Conservation (phyloP, 345 rosid genomes). For the Firmiana major region DNA sequence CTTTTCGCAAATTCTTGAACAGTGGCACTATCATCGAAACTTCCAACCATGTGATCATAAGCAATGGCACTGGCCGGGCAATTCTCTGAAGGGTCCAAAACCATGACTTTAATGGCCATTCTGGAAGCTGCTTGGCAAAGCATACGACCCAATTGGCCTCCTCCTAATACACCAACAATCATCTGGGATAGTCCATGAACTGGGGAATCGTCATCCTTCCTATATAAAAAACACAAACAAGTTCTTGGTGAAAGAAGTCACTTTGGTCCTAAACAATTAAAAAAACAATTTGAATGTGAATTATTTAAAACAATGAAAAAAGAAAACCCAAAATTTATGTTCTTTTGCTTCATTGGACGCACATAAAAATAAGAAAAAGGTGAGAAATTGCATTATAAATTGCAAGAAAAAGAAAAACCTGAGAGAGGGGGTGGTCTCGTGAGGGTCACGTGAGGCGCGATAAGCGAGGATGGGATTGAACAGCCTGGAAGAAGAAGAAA, state of each 20-base stretch:
- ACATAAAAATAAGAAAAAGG: background rate
- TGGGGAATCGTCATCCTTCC: slow-evolving; percentile 36
- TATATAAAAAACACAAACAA: slow-evolving; percentile 2
- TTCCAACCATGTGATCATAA: slow-evolving; percentile 73
- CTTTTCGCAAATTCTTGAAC: slow-evolving; percentile 83
- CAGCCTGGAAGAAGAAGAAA: background rate
- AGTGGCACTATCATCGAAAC: slow-evolving; percentile 68
- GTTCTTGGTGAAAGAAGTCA: background rate
- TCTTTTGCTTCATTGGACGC: background rate
- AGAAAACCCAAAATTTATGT: background rate
- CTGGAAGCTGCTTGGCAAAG: slow-evolving; percentile 90
- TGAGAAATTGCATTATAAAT: background rate
- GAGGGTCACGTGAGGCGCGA: slow-evolving; percentile 1
- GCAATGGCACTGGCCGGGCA: slow-evolving; percentile 85
- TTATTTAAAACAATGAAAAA: background rate
- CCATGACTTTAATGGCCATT: slow-evolving; percentile 82
- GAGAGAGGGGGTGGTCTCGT: background rate
- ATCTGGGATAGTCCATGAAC: slow-evolving; percentile 64
- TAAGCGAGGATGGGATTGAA: background rate
- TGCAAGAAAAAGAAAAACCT: background rate
- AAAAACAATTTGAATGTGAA: background rate
- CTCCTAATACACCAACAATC: slow-evolving; percentile 88
- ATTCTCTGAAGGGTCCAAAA: slow-evolving; percentile 75
- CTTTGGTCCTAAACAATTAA: background rate
- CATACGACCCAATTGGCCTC: slow-evolving; percentile 97